Percentiles rank a stretch among this genome's conserved stretches.
Evolutionary conservation across 2,329 filamentous ascomycete genomes (phyloP).

Genomic region (Kalmusia sp.): DNA sequence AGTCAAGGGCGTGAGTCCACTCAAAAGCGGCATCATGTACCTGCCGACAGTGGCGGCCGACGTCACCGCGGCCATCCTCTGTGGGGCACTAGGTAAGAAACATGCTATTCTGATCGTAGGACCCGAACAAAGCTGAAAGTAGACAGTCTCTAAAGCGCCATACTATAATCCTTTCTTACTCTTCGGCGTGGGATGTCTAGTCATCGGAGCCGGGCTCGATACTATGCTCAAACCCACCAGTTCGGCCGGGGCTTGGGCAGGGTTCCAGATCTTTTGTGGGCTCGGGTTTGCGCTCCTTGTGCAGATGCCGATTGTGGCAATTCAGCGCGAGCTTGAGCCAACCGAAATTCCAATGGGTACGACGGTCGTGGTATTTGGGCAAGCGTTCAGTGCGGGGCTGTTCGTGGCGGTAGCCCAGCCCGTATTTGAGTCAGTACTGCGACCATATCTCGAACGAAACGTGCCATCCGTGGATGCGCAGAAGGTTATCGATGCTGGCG

Average conservation of each 20-base stretch:
- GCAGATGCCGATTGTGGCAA: conserved; percentile 4
- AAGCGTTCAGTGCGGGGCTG: conserved; percentile 4
- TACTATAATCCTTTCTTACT: conserved; percentile 17
- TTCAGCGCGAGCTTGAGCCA: conserved; percentile 2
- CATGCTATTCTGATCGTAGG: background rate
- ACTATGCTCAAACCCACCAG: conserved; percentile 39
- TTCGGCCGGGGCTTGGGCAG: conserved; percentile 21
- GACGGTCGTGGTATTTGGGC: background rate
- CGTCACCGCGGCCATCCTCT: background rate
- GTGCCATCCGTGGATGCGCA: background rate
- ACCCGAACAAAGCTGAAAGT: background rate
- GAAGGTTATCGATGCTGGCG: background rate
- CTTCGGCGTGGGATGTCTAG: conserved; percentile 29
- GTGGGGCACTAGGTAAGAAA: background rate
- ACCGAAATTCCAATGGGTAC: conserved; percentile 1
- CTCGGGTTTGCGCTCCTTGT: conserved; percentile 3
- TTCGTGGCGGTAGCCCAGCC: conserved; percentile 2
- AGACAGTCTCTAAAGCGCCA: background rate
- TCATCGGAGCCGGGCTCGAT: conserved; percentile 46
- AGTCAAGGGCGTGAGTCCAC: conserved; percentile 39
- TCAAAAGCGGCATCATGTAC: conserved; percentile 40
- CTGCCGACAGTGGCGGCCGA: conserved; percentile 29
- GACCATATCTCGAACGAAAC: background rate
- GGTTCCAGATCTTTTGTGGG: conserved; percentile 20
- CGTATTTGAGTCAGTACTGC: conserved; percentile 1